Percentiles rank a stretch among this genome's conserved stretches.
Conservation (phyloP, 306 rosid genomes). For the Quercus engelmannii region DNA sequence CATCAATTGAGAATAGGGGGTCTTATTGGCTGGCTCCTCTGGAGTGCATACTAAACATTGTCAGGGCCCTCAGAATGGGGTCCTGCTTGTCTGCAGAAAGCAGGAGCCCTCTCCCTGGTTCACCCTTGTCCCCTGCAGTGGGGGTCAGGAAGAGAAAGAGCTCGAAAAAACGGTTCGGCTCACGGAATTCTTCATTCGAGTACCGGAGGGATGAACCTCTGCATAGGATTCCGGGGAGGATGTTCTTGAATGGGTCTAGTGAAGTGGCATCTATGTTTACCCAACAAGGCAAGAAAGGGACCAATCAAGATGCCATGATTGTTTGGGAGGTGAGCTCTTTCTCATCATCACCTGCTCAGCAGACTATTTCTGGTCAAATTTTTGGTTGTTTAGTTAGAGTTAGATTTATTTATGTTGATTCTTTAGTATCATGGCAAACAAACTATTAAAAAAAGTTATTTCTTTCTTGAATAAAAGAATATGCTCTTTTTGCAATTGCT, state of each 20-base stretch:
- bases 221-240: slow-evolving; percentile 72
- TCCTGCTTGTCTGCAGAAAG: slow-evolving; percentile 98
- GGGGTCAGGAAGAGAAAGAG: slow-evolving; percentile 38
- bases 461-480: neutral
- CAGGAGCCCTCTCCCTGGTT: slow-evolving; percentile 78
- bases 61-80: slow-evolving; percentile 99
- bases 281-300: slow-evolving; percentile 94
- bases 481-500: slow-evolving; percentile 2
- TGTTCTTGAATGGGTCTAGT: slow-evolving; percentile 68
- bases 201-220: slow-evolving; percentile 68
- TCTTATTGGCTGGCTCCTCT: slow-evolving; percentile 51
- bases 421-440: neutral
- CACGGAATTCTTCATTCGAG: slow-evolving; percentile 66
- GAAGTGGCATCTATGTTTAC: slow-evolving; percentile 80
- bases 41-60: slow-evolving; percentile 83
- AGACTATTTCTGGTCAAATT: neutral
- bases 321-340: slow-evolving; percentile 89
- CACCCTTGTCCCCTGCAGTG: slow-evolving; percentile 46
- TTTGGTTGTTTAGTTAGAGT: neutral
- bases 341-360: neutral
- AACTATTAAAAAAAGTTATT: neutral
- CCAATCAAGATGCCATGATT: slow-evolving; percentile 99
- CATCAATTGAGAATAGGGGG: slow-evolving; percentile 47
- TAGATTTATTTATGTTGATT: neutral
- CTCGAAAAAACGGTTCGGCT: slow-evolving; percentile 40